These are phyloP conservation scores for Populus deltoides DNA, from an alignment of 345 rosid genomes.

Conservation along the genomic window DNA sequence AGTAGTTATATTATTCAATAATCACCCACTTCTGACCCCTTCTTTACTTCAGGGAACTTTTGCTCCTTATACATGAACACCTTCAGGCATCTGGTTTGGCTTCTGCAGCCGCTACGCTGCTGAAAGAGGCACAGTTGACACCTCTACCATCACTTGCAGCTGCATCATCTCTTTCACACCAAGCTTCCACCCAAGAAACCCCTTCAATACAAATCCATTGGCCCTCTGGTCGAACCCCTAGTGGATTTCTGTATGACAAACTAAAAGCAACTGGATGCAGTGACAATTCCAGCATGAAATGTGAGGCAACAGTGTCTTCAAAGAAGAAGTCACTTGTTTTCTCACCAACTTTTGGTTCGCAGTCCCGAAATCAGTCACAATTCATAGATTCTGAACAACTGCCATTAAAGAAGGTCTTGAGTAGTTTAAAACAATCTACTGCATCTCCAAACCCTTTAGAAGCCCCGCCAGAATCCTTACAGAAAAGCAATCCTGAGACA, in stretches of 20 bases:
- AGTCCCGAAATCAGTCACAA: conserved; percentile 47
- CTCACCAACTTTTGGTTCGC: conserved; percentile 62
- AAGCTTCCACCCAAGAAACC: conserved; percentile 54
- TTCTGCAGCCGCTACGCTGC: conserved; percentile 57
- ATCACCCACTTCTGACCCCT: background rate
- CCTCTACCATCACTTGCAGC: conserved; percentile 71
- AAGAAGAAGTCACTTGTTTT: conserved; percentile 76
- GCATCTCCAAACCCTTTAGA: conserved; percentile 38
- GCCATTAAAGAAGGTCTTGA: conserved; percentile 36
- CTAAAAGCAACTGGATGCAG: conserved; percentile 34
- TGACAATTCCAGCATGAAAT: conserved; percentile 47
- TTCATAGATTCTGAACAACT: conserved; percentile 45
- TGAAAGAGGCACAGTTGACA: conserved; percentile 86
- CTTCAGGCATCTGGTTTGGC: conserved; percentile 88
- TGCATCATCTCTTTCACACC: conserved; percentile 62
- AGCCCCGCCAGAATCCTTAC: conserved; percentile 35
- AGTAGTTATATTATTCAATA: background rate
- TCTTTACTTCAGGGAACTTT: background rate
- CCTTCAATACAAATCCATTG: conserved; percentile 62
- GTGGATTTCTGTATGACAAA: conserved; percentile 66
- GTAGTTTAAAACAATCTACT: conserved; percentile 37
- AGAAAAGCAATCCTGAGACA: conserved; percentile 39
- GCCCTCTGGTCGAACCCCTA: conserved; percentile 73
- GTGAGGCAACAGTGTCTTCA: conserved; percentile 47
- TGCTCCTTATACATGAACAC: conserved; percentile 82